These are phyloP conservation scores for Beauveria australis DNA, from an alignment of 2,329 filamentous ascomycete species.

Conservation along the genomic window DNA sequence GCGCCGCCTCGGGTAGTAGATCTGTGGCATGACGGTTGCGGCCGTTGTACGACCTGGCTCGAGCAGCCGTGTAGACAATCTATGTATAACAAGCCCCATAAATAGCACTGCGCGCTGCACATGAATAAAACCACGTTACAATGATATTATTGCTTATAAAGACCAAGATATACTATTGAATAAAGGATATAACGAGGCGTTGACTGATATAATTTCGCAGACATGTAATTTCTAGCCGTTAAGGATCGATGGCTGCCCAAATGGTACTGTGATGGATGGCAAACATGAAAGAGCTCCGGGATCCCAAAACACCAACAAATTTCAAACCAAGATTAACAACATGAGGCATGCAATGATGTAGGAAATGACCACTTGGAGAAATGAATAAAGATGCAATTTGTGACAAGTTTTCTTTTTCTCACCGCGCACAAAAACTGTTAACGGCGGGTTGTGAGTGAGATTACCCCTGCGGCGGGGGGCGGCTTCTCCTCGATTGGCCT, in stretches of 20 bases:
- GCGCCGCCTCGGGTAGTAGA: conserved; percentile 46
- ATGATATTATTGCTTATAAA: background rate
- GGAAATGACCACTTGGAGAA: too few species aligned
- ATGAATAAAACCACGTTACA: background rate
- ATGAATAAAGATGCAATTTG: too few species aligned
- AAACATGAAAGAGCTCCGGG: background rate
- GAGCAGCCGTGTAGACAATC: background rate
- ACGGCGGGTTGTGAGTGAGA: too few species aligned
- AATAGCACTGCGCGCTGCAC: too few species aligned
- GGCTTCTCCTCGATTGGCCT: background rate
- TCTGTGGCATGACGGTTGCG: background rate
- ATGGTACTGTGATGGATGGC: background rate
- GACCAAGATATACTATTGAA: background rate
- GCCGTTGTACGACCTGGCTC: background rate
- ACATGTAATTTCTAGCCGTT: background rate
- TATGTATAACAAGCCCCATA: background rate
- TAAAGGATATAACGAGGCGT: background rate
- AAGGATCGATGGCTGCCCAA: background rate
- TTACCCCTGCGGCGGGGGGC: too few species aligned
- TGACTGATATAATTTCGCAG: background rate
- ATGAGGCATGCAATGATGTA: background rate
- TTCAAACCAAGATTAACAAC: background rate
- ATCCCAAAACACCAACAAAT: background rate
- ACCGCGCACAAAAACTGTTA: background rate
- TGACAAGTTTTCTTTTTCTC: too few species aligned